A percentile compares a stretch with the other conserved stretches of the same genome.
These are phyloP conservation scores for Saccharum hybrid DNA, from an alignment of 202 grass and related monocot genomes.

Conservation along the genomic window DNA sequence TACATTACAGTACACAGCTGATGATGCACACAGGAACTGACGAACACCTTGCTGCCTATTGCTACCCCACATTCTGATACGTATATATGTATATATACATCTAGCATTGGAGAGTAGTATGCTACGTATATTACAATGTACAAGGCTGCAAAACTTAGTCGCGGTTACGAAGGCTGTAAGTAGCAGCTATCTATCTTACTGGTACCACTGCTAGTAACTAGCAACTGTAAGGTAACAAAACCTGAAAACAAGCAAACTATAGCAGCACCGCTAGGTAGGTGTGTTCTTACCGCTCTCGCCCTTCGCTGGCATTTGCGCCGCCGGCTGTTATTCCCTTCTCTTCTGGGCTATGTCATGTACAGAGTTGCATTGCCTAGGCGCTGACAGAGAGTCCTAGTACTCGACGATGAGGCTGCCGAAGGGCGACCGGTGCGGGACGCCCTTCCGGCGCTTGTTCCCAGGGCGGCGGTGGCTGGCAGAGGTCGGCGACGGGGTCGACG, in stretches of 20 bases:
- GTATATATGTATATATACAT: constrained; percentile 8
- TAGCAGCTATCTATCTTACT: constrained; percentile 28
- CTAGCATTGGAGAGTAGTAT: constrained; percentile 1
- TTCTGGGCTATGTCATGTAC: constrained; percentile 34
- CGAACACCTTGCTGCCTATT: not conserved
- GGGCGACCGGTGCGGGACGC: constrained; percentile 82
- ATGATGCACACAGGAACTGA: not conserved
- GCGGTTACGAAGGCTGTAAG: constrained; percentile 28
- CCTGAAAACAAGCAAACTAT: constrained; percentile 38
- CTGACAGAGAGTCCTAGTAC: constrained; percentile 36
- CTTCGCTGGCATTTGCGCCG: constrained; percentile 42
- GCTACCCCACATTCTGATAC: not conserved
- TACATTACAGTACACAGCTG: constrained; percentile 36
- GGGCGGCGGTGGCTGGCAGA: constrained; percentile 61
- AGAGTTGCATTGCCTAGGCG: not conserved
- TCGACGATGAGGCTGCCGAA: constrained; percentile 79
- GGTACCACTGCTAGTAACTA: constrained; percentile 29
- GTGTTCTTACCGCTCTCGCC: constrained; percentile 18
- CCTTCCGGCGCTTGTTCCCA: constrained; percentile 83
- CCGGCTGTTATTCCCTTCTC: constrained; percentile 42
- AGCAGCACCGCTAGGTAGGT: not conserved
- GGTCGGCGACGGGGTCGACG: constrained; percentile 56
- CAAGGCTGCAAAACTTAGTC: constrained; percentile 52
- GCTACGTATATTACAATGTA: constrained; percentile 42
- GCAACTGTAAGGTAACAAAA: constrained; percentile 36